phyloP scores from a whole-genome alignment of 129 eudicot genomes.

The Pittosporum tobira region DNA sequence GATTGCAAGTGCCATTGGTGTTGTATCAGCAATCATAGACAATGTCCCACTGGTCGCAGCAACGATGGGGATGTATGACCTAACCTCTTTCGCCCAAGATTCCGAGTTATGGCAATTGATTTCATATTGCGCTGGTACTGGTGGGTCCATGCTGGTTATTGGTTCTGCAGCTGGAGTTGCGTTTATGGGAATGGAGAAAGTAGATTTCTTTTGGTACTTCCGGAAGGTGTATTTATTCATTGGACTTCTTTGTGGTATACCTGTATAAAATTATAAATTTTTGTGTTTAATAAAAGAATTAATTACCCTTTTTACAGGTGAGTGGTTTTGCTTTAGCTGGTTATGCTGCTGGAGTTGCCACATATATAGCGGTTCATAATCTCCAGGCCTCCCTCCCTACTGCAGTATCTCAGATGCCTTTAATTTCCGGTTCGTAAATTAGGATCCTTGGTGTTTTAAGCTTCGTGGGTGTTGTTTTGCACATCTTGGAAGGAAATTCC shows the following conservation, averaged over 20 bases:
- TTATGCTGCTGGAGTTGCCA: conserved; percentile 91
- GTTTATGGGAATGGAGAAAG: conserved; percentile 94
- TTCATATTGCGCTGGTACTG: conserved; percentile 94
- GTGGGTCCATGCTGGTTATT: conserved; percentile 93
- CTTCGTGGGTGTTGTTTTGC: not conserved
- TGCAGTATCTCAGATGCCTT: conserved; percentile 70
- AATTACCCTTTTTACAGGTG: conserved; percentile 37
- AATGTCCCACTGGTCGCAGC: conserved; percentile 99
- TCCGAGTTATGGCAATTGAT: conserved; percentile 90
- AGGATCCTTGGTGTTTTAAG: not conserved
- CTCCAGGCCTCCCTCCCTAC: conserved; percentile 60
- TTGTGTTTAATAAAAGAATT: not conserved
- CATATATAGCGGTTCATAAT: conserved; percentile 75
- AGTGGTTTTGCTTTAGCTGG: conserved; percentile 95
- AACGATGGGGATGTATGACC: conserved; percentile 97
- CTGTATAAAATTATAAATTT: not conserved
- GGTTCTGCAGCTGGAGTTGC: conserved; percentile 99
- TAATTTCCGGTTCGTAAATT: conserved; percentile 55
- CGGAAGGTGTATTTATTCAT: conserved; percentile 64
- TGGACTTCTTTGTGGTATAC: not conserved
- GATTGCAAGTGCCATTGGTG: conserved; percentile 95
- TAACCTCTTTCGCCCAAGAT: conserved; percentile 77
- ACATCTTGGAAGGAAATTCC: not conserved
- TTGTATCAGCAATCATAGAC: conserved; percentile 85
- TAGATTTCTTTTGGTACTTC: conserved; percentile 92